Evolutionary conservation across 352 stramenopile genomes (phyloP).

Genomic region (Globisporangium uncinulatum): DNA sequence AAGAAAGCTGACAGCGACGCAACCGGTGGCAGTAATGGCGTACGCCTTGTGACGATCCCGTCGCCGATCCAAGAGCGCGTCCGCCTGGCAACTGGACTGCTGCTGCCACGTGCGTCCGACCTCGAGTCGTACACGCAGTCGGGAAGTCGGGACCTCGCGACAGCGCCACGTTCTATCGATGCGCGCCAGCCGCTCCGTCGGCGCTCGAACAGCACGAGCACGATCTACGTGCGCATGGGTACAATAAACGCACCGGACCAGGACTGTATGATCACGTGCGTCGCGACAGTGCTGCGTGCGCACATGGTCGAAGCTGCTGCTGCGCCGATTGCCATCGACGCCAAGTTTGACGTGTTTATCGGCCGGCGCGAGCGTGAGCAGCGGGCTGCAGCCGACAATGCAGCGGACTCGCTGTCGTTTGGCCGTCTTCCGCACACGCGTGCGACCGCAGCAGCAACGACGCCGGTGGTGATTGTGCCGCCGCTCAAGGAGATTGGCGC

Average conservation of each 20-base stretch:
- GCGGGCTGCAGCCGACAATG: slow-evolving; percentile 10
- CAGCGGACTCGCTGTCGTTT: neutral
- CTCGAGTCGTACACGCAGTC: slow-evolving; percentile 47
- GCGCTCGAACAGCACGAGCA: slow-evolving; percentile 94
- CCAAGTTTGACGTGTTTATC: slow-evolving; percentile 71
- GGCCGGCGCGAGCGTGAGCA: slow-evolving; percentile 34
- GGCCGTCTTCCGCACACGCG: neutral
- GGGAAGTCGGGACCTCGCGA: neutral
- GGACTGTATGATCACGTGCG: slow-evolving; percentile 94
- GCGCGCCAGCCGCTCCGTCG: slow-evolving; percentile 62
- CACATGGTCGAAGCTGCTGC: slow-evolving; percentile 91
- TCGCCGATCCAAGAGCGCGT: slow-evolving; percentile 71
- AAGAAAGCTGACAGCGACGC: slow-evolving; percentile 24
- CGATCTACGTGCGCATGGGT: slow-evolving; percentile 87
- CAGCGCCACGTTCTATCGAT: slow-evolving; percentile 13
- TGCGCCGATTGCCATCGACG: slow-evolving; percentile 37
- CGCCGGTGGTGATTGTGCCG: slow-evolving; percentile 48
- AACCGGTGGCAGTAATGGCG: slow-evolving; percentile 3
- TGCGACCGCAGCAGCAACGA: neutral
- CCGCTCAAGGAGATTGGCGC: slow-evolving; percentile 84
- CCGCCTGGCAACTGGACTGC: slow-evolving; percentile 32
- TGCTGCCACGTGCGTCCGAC: slow-evolving; percentile 44
- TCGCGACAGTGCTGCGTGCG: slow-evolving; percentile 93
- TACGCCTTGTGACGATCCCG: slow-evolving; percentile 24
- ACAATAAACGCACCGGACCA: slow-evolving; percentile 96